A percentile compares a stretch with the other conserved stretches of the same genome.
Conservation (phyloP, 1,284 basidiomycete species). For the Leccinum griseonigrum region DNA sequence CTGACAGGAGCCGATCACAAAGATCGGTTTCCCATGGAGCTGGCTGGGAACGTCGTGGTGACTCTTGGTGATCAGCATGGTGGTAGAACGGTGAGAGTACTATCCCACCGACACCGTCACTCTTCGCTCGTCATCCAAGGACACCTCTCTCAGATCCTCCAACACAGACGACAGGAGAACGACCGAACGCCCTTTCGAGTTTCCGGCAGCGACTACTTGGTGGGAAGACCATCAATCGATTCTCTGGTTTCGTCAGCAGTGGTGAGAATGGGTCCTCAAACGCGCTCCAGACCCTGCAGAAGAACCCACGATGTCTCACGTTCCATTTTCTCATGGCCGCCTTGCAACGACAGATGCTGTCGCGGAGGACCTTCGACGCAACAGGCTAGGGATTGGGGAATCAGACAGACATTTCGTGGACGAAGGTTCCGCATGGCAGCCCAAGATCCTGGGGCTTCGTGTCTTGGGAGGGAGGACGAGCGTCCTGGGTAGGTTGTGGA, state of each 20-base stretch:
- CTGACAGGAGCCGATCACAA: slow-evolving; percentile 69
- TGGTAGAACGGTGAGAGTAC: background rate
- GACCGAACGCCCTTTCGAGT: slow-evolving; percentile 56
- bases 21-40: slow-evolving; percentile 69
- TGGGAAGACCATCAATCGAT: slow-evolving; percentile 75
- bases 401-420: slow-evolving; percentile 73
- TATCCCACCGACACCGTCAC: slow-evolving; percentile 43
- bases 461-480: slow-evolving; percentile 56
- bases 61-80: slow-evolving; percentile 80
- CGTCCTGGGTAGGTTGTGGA: slow-evolving; percentile 67
- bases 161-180: slow-evolving; percentile 74
- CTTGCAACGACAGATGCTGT: slow-evolving; percentile 35
- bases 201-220: slow-evolving; percentile 70
- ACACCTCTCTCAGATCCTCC: slow-evolving; percentile 43
- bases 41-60: slow-evolving; percentile 74
- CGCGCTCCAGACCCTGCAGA: slow-evolving; percentile 38
- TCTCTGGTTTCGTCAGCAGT: slow-evolving; percentile 81
- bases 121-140: slow-evolving; percentile 48
- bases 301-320: slow-evolving; percentile 19
- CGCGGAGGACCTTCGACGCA: slow-evolving; percentile 36
- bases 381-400: slow-evolving; percentile 44
- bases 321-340: slow-evolving; percentile 24
- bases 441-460: slow-evolving; percentile 67
- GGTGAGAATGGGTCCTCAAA: slow-evolving; percentile 75
- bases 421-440: slow-evolving; percentile 70